Conservation (phyloP, 1,284 basidiomycete genomes). For the Volvariella surrecta region DNA sequence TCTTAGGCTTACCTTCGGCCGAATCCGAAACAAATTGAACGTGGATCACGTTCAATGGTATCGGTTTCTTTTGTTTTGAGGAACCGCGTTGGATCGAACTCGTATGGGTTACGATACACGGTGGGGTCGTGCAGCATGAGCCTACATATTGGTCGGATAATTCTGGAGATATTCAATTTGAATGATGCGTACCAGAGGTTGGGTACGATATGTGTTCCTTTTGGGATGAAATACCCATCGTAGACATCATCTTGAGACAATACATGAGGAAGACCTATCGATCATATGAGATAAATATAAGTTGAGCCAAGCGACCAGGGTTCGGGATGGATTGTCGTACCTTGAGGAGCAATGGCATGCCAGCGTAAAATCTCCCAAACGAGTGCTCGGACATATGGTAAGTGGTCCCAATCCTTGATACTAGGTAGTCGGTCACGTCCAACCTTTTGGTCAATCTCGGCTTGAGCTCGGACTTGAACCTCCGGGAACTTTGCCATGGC, state of each 20-base stretch:
- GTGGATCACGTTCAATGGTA: conserved; percentile 17
- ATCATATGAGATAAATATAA: not conserved
- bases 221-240: conserved; percentile 2
- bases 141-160: not conserved
- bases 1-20: conserved; percentile 7
- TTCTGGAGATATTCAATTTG: not conserved
- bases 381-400: not conserved
- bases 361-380: not conserved
- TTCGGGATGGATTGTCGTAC: not conserved
- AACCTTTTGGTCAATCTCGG: not conserved
- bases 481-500: not conserved
- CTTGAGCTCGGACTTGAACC: not conserved
- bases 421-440: not conserved
- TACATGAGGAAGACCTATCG: not conserved
- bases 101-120: not conserved
- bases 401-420: not conserved
- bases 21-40: conserved; percentile 20
- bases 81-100: not conserved
- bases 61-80: conserved; percentile 8
- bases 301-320: not conserved
- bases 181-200: not conserved
- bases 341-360: not conserved
- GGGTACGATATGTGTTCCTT: not conserved
- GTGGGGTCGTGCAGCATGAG: not conserved
- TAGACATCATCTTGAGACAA: not conserved